Conservation (phyloP, 2,329 filamentous ascomycete species). For the Exophiala sideris region DNA sequence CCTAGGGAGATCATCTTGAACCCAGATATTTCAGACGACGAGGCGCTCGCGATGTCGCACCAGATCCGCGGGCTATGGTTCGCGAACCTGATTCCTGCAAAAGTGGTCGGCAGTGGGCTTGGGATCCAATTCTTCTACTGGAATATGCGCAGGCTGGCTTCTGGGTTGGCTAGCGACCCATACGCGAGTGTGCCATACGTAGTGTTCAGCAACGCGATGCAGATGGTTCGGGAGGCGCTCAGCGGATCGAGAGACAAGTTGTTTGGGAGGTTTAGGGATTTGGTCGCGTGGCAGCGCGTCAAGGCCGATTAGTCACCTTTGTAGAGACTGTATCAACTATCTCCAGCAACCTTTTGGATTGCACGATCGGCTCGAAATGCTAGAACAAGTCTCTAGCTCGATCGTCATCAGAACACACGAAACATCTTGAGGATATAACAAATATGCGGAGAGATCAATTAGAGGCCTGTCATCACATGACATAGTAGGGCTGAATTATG, state of each 20-base stretch:
- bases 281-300: not conserved
- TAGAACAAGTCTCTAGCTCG: no score
- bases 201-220: not conserved
- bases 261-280: not conserved
- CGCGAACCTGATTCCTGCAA: constrained; percentile 31
- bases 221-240: not conserved
- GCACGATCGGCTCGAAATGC: no score
- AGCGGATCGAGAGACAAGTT: not conserved
- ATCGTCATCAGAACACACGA: no score
- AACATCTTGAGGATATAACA: no score
- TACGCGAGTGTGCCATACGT: constrained; percentile 30
- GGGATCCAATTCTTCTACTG: constrained; percentile 34
- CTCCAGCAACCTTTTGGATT: no score
- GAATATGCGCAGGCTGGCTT: constrained; percentile 34
- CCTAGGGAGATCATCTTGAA: constrained; percentile 30
- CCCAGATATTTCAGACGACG: constrained; percentile 20
- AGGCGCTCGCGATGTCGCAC: constrained; percentile 31
- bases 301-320: not conserved
- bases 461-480: no score
- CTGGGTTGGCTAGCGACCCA: constrained; percentile 31
- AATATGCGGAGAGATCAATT: no score
- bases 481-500: no score
- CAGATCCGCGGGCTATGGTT: constrained; percentile 35
- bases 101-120: constrained; percentile 34
- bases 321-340: no score